Evolutionary conservation across 495 filamentous ascomycete species (phyloP), one percentile per base, ranked within the genome.

Genomic region (Sabuloglossum arenarium): DNA sequence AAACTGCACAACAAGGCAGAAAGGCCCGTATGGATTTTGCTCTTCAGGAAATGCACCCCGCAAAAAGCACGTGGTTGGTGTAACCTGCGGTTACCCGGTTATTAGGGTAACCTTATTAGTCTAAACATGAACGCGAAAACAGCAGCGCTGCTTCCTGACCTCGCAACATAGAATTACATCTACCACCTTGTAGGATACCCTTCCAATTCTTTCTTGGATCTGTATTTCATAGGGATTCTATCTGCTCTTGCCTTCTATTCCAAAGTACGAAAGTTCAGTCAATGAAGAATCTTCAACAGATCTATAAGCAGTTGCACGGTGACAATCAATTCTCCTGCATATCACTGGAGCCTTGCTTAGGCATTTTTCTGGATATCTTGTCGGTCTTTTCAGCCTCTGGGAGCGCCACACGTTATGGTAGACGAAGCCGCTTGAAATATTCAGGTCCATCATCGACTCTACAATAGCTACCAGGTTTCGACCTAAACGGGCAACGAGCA

Each of bases 1-100:
- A 43, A n/a, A 43, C n/a, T n/a, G n/a, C n/a, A n/a, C n/a, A n/a
- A n/a, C n/a, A n/a, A n/a, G 21, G 5, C 25, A 23, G 28, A 14
- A 53, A 53, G 50, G 52, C 56, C 58, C 29, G 57, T 63, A 61
- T 47, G 56, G 58, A 25, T 30, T 28, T 27, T 28, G 5, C 5
- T 43, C 6, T n/a, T 43, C 47, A 29, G 4, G 47, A 51, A 51
- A 51, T 29, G 47, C 8, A 14, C 47, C 47, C 47, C 47, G 47
- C 47, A 49, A 28, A 14, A n/a, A 24, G 45, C 45, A 51, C 47
- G 47, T 51, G 47, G 47, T 3, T 29, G 1, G 25, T n/a, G 25
- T 14, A 51, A 30, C 23, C 5, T 30, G 47, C 5, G 47, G 47
- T 51, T 51, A 51, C 47, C 47, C 47, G 47, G 47, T 30, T 51